Evolutionary conservation across 129 eudicot species (phyloP).

Genomic region (Dittrichia graveolens): DNA sequence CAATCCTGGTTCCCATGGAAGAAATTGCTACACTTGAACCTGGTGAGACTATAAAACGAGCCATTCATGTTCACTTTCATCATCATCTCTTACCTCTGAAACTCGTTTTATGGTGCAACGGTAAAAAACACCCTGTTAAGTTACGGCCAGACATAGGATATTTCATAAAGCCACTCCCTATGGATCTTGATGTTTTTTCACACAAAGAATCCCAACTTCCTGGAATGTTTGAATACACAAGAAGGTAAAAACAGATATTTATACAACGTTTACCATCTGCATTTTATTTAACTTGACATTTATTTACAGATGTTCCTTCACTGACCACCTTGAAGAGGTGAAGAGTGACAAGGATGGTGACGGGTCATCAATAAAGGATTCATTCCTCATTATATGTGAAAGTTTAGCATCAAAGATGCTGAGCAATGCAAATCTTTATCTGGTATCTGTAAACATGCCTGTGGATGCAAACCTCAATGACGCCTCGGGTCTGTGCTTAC

Average conservation of each 20-base stretch:
- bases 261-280: neutral
- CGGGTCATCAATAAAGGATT: constrained; percentile 48
- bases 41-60: constrained; percentile 54
- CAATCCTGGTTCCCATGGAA: constrained; percentile 63
- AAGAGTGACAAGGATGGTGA: constrained; percentile 45
- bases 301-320: constrained; percentile 65
- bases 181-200: constrained; percentile 56
- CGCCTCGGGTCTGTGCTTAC: constrained; percentile 74
- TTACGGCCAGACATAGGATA: constrained; percentile 92
- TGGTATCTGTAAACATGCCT: constrained; percentile 85
- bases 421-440: constrained; percentile 71
- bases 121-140: constrained; percentile 65
- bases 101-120: constrained; percentile 63
- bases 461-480: constrained; percentile 76
- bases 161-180: constrained; percentile 75
- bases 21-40: constrained; percentile 65
- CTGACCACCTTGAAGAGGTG: constrained; percentile 63
- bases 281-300: neutral
- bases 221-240: constrained; percentile 89
- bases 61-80: constrained; percentile 78
- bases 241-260: constrained; percentile 52
- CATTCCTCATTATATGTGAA: constrained; percentile 66
- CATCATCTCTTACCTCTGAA: constrained; percentile 95
- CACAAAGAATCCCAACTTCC: constrained; percentile 84
- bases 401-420: constrained; percentile 79